Evolutionary conservation across 2,329 filamentous ascomycete species (phyloP).

Genomic region (Pseudogymnoascus sp.): DNA sequence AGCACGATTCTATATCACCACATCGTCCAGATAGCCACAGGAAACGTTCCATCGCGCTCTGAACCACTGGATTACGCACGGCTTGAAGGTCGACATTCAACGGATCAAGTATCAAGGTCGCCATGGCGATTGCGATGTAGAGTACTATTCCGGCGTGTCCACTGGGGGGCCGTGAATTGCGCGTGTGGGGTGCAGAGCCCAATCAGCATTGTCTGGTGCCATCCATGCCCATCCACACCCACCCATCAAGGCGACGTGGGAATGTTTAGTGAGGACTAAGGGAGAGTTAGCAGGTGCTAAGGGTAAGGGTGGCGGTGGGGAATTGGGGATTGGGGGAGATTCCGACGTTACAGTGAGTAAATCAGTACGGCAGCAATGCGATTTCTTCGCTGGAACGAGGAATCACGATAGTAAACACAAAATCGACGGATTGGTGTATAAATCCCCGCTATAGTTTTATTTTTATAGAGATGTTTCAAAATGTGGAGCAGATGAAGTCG

Average conservation of each 20-base stretch:
- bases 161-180: background rate
- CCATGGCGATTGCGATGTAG: background rate
- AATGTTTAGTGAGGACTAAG: background rate
- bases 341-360: background rate
- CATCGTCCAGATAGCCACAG: background rate
- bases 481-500: background rate
- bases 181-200: slow-evolving; percentile 1
- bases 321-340: background rate
- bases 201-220: background rate
- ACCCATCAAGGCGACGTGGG: background rate
- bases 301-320: background rate
- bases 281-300: background rate
- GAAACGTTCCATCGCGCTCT: background rate
- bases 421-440: background rate
- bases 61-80: background rate
- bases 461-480: background rate
- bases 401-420: background rate
- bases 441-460: background rate
- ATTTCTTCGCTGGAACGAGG: background rate
- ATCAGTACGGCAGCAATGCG: background rate
- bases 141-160: background rate
- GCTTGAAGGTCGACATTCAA: background rate
- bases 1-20: too few species aligned
- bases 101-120: background rate
- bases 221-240: background rate